Base-by-base conservation (phyloP, 1,284 basidiomycete genomes). In the Apiotrichum veenhuisii region DNA sequence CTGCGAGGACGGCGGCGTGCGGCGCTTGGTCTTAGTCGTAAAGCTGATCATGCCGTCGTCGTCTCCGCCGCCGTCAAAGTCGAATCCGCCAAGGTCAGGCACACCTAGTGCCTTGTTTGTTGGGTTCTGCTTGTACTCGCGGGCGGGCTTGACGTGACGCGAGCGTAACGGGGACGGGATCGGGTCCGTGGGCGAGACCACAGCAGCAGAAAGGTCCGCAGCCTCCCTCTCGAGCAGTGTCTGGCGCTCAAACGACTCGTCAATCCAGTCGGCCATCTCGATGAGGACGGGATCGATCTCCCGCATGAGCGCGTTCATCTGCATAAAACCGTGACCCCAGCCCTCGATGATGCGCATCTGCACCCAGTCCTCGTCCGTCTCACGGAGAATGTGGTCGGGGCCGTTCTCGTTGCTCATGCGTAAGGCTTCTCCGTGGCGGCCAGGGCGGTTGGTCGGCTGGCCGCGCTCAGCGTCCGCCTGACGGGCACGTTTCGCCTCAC, bases 301-400 rank as follows among this genome's bases (percentile, higher is more conserved):
- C 18, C 63, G 59, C 86, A 98, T 88, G 65, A 98, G 77, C 20
- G 83, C 78, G 33, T 87, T 83, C 95, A 98, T 98, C 78, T 97
- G 94, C 67, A 94, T 82, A 78, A 93, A 96, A 30, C 91, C 92
- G 75, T 94, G 91, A 36, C 88, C 89, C 89, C 90, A 92, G 54
- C 90, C 89, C 44, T 88, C 87, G 75, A 91, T 89, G 55, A 93
- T 83, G 63, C 89, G 86, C 82, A 95, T 87, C 75, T 90, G 88
- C 20, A 97, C 91, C 91, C 94, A 97, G 71, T 98, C 93, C 55
- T 91, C 88, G 62, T 94, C 91, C 27, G 80, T 84, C 77, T 96
- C 87, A 27, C 80, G 78, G 15, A 85, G 67, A 54, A 82, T 80
- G 23, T 78, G 78, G 57, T 82, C 80, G 4, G 70, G 67, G 26